Percentiles rank a stretch among this genome's conserved stretches.
These are phyloP conservation scores for Metschnikowia vanudenii DNA, from an alignment of 805 yeast species.

Conservation along the genomic window DNA sequence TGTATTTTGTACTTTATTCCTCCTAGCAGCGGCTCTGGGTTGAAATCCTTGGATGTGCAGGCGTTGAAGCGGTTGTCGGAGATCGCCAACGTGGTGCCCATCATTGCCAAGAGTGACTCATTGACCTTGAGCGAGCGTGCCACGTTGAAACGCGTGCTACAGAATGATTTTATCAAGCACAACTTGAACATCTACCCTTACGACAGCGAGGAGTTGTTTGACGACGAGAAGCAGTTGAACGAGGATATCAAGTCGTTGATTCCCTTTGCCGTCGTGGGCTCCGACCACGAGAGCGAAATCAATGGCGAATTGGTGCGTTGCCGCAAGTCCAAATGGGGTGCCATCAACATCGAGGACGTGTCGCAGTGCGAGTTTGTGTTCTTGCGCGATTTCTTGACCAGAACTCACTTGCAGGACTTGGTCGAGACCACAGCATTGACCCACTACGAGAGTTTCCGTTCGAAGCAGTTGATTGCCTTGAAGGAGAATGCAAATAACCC, in stretches of 20 bases:
- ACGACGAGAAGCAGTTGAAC: constrained; percentile 71
- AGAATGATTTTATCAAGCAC: constrained; percentile 71
- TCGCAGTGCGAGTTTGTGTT: constrained; percentile 94
- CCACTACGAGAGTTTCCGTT: constrained; percentile 91
- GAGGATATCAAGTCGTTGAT: constrained; percentile 68
- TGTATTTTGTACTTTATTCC: constrained; percentile 81
- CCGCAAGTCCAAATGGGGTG: constrained; percentile 91
- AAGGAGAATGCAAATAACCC: constrained; percentile 78
- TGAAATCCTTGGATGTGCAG: constrained; percentile 76
- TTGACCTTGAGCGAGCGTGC: constrained; percentile 83
- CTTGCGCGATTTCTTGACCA: constrained; percentile 87
- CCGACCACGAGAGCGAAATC: constrained; percentile 71
- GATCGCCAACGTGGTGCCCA: constrained; percentile 90
- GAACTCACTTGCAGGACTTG: constrained; percentile 94
- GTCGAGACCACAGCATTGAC: constrained; percentile 85
- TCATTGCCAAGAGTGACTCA: constrained; percentile 91
- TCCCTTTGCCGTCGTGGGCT: constrained; percentile 95
- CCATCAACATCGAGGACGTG: constrained; percentile 89
- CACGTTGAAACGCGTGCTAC: constrained; percentile 71
- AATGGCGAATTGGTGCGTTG: constrained; percentile 84
- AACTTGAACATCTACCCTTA: constrained; percentile 81
- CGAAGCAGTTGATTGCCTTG: constrained; percentile 89
- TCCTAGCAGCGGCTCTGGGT: constrained; percentile 85
- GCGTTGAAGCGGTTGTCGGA: constrained; percentile 83
- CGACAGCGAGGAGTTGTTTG: constrained; percentile 65